Evolutionary conservation across 2,329 filamentous ascomycete genomes (phyloP).

Genomic region (Botrytis medusae): DNA sequence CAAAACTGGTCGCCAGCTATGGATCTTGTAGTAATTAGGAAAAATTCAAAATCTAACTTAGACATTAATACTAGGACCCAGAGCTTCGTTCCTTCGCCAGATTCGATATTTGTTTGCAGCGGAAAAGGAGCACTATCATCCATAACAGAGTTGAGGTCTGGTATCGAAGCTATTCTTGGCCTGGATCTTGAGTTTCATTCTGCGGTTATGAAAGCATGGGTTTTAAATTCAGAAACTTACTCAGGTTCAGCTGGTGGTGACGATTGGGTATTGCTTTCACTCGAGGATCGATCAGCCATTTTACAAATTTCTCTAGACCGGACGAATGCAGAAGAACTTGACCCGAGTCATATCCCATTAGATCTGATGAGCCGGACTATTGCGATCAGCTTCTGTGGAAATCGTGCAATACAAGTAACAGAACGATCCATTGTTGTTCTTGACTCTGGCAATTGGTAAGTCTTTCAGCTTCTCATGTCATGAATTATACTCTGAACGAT

Average conservation of each 20-base stretch:
- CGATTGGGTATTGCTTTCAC: constrained; percentile 36
- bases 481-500: background rate
- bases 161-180: constrained; percentile 67
- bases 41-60: constrained; percentile 21
- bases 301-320: constrained; percentile 52
- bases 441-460: constrained; percentile 28
- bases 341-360: constrained; percentile 47
- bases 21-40: constrained; percentile 44
- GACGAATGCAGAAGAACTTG: constrained; percentile 46
- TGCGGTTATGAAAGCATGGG: constrained; percentile 54
- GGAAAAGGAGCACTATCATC: constrained; percentile 62
- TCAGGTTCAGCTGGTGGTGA: constrained; percentile 23
- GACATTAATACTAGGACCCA: constrained; percentile 17
- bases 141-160: constrained; percentile 67
- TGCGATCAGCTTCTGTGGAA: constrained; percentile 43
- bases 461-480: background rate
- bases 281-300: constrained; percentile 36
- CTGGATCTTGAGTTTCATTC: constrained; percentile 53
- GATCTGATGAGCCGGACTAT: constrained; percentile 56
- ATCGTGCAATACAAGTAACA: constrained; percentile 54
- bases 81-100: constrained; percentile 42
- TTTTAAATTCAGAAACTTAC: constrained; percentile 42
- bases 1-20: constrained; percentile 56
- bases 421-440: constrained; percentile 42
- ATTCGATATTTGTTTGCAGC: constrained; percentile 65